phyloP scores from a whole-genome alignment of 2,329 filamentous ascomycete genomes.

The Fusarium hostae region DNA sequence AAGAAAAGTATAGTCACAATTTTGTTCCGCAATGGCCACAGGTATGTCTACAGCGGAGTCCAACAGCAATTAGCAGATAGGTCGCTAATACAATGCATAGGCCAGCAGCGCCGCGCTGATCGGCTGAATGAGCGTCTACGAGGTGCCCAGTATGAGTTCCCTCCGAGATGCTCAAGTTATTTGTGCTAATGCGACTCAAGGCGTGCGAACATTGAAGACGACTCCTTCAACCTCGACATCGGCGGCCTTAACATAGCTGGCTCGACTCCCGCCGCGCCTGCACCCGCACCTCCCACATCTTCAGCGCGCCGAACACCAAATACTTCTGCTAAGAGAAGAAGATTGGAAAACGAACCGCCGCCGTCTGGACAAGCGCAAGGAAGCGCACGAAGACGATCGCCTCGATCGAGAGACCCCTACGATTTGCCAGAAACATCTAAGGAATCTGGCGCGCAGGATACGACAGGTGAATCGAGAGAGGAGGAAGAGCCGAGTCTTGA shows the following conservation, averaged over 20 bases:
- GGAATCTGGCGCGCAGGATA: constrained; percentile 39
- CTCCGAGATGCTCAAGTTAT: rapidly evolving
- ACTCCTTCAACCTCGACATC: constrained; percentile 67
- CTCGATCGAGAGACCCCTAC: constrained; percentile 42
- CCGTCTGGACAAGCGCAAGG: constrained; percentile 17
- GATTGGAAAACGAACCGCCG: constrained; percentile 45
- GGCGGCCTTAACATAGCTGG: constrained; percentile 52
- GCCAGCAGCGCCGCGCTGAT: constrained; percentile 65
- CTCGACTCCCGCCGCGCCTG: constrained; percentile 39
- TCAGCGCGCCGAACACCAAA: constrained; percentile 57
- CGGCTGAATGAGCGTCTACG: constrained; percentile 73
- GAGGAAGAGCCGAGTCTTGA: neutral
- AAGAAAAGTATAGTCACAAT: neutral
- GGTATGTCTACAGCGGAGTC: constrained; percentile 37
- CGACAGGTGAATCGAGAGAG: neutral
- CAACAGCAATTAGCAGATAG: neutral
- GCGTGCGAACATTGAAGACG: constrained; percentile 67
- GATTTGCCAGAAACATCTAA: constrained; percentile 48
- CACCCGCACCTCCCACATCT: constrained; percentile 38
- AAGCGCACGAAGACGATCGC: constrained; percentile 31
- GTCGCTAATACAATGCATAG: constrained; percentile 33
- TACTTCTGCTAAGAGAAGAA: constrained; percentile 60
- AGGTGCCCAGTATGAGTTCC: constrained; percentile 66
- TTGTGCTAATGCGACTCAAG: constrained; percentile 45
- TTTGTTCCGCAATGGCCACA: constrained; percentile 49